Evolutionary conservation across 306 rosid genomes (phyloP).

Genomic region (Trifolium subterraneum): DNA sequence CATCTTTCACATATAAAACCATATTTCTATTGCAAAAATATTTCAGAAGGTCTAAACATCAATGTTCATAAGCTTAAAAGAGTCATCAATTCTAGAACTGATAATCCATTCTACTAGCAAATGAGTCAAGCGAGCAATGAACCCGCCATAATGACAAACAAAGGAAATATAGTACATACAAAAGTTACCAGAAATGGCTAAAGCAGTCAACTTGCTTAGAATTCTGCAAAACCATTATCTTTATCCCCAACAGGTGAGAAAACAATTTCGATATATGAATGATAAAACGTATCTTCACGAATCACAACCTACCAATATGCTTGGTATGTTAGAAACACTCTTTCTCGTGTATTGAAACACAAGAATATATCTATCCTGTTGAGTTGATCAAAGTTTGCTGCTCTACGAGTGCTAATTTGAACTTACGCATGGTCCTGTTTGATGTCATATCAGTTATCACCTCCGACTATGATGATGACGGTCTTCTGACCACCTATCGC

Average conservation of each 20-base stretch:
- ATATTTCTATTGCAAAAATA: constrained; percentile 13
- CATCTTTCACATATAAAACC: constrained; percentile 12
- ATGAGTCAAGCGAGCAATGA: background rate
- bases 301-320: constrained; percentile 27
- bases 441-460: constrained; percentile 35
- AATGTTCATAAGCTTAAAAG: background rate
- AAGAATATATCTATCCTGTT: background rate
- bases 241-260: constrained; percentile 19
- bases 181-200: constrained; percentile 33
- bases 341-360: background rate
- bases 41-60: background rate
- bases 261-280: constrained; percentile 13
- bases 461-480: constrained; percentile 58
- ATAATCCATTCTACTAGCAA: constrained; percentile 21
- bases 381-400: background rate
- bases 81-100: background rate
- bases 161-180: constrained; percentile 16
- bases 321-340: constrained; percentile 2
- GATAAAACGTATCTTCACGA: constrained; percentile 13
- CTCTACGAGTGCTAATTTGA: background rate
- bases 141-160: background rate
- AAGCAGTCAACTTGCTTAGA: constrained; percentile 36
- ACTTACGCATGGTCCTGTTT: background rate
- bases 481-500: constrained; percentile 51
- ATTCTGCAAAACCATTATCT: constrained; percentile 40